Base-by-base conservation (phyloP, 768 basidiomycete genomes). In the Podaxis pistillaris region DNA sequence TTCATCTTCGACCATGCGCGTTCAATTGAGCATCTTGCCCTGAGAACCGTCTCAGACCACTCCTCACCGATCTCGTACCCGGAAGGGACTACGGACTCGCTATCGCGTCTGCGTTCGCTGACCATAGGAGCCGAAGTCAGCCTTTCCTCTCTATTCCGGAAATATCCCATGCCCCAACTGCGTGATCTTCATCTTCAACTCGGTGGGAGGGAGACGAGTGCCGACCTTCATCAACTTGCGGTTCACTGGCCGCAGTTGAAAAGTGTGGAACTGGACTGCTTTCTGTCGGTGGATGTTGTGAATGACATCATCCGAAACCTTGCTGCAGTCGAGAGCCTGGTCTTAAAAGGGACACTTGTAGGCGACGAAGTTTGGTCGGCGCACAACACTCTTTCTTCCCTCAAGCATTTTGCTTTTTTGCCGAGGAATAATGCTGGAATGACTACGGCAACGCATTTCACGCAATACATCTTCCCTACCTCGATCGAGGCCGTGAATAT, bases 71-170 rank as follows among this genome's bases (percentile, higher is more conserved):
- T 36, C 22, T 19, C 4, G 3, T 46, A 55, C 52, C 36, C 60
- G 11, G 58, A 40, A 13, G 15, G 19, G 13, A 52, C 36, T 4
- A 49, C 22, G 5, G 7, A 22, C 40, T 33, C 22, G 9, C 60
- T 55, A 9, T 49, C 30, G 24, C 44, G 28, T 22, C 22, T 59
- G 49, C 58, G 36, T 15, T 59, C 60, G 6, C 38, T 62, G 41
- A 49, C 33, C 22, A 62, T 62, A 17, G 44, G 11, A 8, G 9
- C 60, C 2, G 52, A 54, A 26, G 22, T 49, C 28, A 49, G 24
- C 11, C 44, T 62, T 37, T 49, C 40, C 6, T 4, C 17, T 2
- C 22, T 62, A 12, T 46, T 62, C 6, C 22, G 46, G 41, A 46
- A 22, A 2, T 56, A 47, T 56, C 13, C 13, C 6, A 44, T 62